Conservation (phyloP, 2,329 filamentous ascomycete species). For the Cytospora schulzeri region DNA sequence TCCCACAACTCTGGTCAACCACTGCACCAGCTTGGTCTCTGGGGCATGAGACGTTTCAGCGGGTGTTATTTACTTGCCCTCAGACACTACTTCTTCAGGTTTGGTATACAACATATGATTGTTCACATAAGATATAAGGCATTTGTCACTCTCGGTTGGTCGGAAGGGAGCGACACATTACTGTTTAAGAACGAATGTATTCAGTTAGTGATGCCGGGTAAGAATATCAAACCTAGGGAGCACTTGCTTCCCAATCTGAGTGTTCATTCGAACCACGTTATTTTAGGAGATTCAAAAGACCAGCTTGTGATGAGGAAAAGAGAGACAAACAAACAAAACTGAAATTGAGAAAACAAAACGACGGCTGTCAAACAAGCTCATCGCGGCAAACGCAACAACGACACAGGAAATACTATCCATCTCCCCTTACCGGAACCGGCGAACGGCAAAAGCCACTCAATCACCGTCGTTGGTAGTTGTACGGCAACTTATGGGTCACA, state of each 20-base stretch:
- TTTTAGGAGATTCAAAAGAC: neutral
- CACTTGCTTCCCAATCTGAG: neutral
- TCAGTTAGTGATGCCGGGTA: neutral
- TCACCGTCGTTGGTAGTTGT: constrained; percentile 1
- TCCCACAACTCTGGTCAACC: neutral
- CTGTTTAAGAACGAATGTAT: neutral
- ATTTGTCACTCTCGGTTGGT: neutral
- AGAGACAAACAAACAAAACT: neutral
- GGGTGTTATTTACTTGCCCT: too few relatives aligned
- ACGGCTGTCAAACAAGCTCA: neutral
- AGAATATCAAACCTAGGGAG: neutral
- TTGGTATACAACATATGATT: too few relatives aligned
- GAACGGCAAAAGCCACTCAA: neutral
- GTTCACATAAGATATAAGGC: neutral
- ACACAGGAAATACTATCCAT: constrained; percentile 1
- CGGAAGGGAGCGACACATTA: neutral
- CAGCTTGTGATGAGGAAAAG: neutral
- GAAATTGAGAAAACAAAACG: neutral
- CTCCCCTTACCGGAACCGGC: neutral
- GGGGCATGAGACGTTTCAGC: too few relatives aligned
- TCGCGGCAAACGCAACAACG: neutral
- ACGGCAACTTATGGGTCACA: neutral
- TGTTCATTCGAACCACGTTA: neutral
- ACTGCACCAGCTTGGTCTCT: neutral
- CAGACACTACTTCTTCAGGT: too few relatives aligned